Evolutionary conservation across 2,329 filamentous ascomycete species (phyloP).

Genomic region (Ceratocystis cacaofunesta): DNA sequence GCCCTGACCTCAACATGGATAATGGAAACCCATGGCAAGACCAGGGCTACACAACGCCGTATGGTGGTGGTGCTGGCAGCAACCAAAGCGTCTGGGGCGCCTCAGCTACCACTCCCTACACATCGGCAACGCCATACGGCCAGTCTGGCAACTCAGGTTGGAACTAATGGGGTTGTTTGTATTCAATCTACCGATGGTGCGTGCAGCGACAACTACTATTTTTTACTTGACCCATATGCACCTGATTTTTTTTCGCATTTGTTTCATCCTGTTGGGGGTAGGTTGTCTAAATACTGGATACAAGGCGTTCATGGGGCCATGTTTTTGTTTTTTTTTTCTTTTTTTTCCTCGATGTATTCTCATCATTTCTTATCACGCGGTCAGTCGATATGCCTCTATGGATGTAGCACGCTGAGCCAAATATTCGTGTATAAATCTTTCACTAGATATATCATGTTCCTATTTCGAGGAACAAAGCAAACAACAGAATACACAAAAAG

Average conservation of each 20-base stretch:
- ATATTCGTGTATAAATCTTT: neutral
- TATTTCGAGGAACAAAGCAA: neutral
- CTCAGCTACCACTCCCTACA: conserved; percentile 34
- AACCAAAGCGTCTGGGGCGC: conserved; percentile 48
- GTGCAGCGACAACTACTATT: neutral
- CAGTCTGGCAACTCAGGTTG: conserved; percentile 18
- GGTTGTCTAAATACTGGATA: conserved; percentile 1
- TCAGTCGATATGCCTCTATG: neutral
- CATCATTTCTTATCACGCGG: neutral
- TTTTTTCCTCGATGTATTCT: neutral
- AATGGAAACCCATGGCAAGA: conserved; percentile 43
- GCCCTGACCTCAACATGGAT: conserved; percentile 48
- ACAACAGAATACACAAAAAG: neutral
- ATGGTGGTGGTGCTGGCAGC: conserved; percentile 37
- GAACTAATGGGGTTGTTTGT: conserved; percentile 12
- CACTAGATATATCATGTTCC: neutral
- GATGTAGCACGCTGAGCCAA: neutral
- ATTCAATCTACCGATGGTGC: neutral
- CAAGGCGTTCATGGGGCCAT: conserved; percentile 11
- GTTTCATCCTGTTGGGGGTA: conserved; percentile 1
- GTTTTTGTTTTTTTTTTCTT: neutral
- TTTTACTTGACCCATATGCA: neutral
- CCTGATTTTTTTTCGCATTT: conserved; percentile 10
- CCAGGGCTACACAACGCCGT: conserved; percentile 56
- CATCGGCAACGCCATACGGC: conserved; percentile 31